Percentiles rank a stretch among this genome's conserved stretches.
Conservation (phyloP, 169 alveolate genomes). For the Besnoitia besnoiti region DNA sequence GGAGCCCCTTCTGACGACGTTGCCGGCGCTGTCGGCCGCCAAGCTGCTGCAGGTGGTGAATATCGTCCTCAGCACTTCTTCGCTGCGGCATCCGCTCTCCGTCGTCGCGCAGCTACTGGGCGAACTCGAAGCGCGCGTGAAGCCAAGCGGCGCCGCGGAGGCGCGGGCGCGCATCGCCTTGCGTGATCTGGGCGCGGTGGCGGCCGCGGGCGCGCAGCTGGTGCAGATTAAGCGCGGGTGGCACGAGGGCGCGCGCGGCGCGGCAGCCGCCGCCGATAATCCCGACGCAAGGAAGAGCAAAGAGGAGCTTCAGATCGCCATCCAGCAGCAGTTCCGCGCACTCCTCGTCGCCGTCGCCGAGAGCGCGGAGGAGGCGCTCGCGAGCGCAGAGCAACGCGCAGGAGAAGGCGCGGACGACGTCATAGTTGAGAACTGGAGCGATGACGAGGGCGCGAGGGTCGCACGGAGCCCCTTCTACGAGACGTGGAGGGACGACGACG, state of each 20-base stretch:
- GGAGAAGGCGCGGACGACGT: not conserved
- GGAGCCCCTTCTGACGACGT: not conserved
- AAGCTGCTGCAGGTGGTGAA: not conserved
- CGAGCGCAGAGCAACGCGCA: not conserved
- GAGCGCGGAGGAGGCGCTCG: not conserved
- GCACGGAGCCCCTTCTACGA: no score
- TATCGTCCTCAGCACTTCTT: not conserved
- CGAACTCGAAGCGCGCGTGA: not conserved
- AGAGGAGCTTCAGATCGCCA: not conserved
- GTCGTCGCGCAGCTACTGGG: not conserved
- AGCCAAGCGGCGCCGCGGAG: not conserved
- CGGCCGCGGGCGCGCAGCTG: not conserved
- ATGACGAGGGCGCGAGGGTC: not conserved
- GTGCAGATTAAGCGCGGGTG: not conserved
- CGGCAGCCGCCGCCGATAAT: not conserved
- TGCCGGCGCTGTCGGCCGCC: not conserved
- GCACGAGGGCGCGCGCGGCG: not conserved
- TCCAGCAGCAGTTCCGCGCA: not conserved
- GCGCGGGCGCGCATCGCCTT: not conserved
- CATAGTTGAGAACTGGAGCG: no score
- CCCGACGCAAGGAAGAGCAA: no score
- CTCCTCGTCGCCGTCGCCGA: not conserved
- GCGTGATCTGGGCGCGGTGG: not conserved
- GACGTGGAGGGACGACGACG: no score
- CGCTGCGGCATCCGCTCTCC: constrained; percentile 5